Percentiles rank a stretch among this genome's conserved stretches.
Evolutionary conservation across 495 filamentous ascomycete species (phyloP).

Genomic region (Darksidea phi): DNA sequence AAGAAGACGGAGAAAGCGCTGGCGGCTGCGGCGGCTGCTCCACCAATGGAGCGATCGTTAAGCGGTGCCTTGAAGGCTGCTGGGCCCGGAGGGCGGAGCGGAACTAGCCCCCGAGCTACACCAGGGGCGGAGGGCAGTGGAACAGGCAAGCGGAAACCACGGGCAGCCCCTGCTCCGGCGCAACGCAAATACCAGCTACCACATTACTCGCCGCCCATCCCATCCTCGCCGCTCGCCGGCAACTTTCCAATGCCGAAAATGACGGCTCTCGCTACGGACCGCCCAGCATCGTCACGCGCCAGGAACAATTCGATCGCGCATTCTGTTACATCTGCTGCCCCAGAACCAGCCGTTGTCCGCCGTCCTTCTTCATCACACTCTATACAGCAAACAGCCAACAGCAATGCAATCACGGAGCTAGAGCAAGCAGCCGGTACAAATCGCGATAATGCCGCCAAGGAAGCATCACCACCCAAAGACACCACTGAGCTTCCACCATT

Average conservation of each 20-base stretch:
- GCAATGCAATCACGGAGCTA: conserved; percentile 30
- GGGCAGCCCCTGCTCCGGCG: conserved; percentile 53
- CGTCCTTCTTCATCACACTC: conserved; percentile 40
- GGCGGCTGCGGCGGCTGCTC: conserved; percentile 44
- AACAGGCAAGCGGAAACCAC: conserved; percentile 65
- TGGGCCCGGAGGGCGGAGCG: conserved; percentile 47
- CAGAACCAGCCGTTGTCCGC: conserved; percentile 63
- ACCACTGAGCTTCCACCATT: conserved; percentile 35
- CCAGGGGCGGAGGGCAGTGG: conserved; percentile 54
- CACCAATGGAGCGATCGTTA: conserved; percentile 65
- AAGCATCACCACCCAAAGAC: conserved; percentile 31
- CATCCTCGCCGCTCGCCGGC: conserved; percentile 69
- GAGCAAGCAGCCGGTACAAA: conserved; percentile 27
- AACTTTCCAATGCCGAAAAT: conserved; percentile 57
- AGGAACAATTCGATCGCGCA: conserved; percentile 35
- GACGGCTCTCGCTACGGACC: conserved; percentile 25
- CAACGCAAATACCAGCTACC: conserved; percentile 42
- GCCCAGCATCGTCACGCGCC: conserved; percentile 33
- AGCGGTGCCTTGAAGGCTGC: conserved; percentile 56
- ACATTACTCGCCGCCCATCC: conserved; percentile 65
- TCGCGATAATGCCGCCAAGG: conserved; percentile 18
- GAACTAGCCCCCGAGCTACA: conserved; percentile 61
- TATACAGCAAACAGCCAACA: conserved; percentile 23
- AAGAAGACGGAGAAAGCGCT: conserved; percentile 72
- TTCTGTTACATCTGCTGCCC: conserved; percentile 29